Conservation (phyloP, 352 stramenopile genomes). For the Phytophthora brassicae region DNA sequence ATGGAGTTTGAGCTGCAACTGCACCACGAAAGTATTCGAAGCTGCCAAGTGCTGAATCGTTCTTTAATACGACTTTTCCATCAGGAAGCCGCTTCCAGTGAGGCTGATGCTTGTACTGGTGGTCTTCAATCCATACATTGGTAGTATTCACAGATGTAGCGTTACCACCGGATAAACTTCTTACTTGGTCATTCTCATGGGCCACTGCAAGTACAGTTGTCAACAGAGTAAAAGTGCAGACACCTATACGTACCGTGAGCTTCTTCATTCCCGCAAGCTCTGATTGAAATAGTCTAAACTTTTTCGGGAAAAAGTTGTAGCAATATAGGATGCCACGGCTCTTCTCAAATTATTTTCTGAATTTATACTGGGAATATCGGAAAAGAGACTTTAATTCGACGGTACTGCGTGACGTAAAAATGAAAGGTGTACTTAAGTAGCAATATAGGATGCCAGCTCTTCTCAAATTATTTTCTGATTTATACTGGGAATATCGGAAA, state of each 20-base stretch:
- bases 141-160: slow-evolving; percentile 17
- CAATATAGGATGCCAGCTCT: too few species aligned
- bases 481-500: too few species aligned
- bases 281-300: too few species aligned
- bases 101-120: slow-evolving; percentile 43
- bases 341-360: too few species aligned
- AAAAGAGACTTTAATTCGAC: too few species aligned
- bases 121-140: slow-evolving; percentile 50
- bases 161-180: slow-evolving; percentile 4
- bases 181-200: too few species aligned
- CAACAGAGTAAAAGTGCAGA: neutral
- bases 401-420: too few species aligned
- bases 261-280: slow-evolving; percentile 17
- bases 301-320: too few species aligned
- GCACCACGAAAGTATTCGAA: slow-evolving; percentile 20
- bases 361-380: too few species aligned
- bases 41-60: slow-evolving; percentile 20
- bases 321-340: too few species aligned
- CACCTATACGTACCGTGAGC: neutral
- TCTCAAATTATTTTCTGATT: too few species aligned
- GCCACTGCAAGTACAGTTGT: neutral
- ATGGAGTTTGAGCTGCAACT: slow-evolving; percentile 30
- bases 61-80: slow-evolving; percentile 38
- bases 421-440: too few species aligned
- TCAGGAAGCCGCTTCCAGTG: slow-evolving; percentile 43